These are phyloP conservation scores for Myrica gale DNA, from an alignment of 306 rosid genomes.

Conservation along the genomic window DNA sequence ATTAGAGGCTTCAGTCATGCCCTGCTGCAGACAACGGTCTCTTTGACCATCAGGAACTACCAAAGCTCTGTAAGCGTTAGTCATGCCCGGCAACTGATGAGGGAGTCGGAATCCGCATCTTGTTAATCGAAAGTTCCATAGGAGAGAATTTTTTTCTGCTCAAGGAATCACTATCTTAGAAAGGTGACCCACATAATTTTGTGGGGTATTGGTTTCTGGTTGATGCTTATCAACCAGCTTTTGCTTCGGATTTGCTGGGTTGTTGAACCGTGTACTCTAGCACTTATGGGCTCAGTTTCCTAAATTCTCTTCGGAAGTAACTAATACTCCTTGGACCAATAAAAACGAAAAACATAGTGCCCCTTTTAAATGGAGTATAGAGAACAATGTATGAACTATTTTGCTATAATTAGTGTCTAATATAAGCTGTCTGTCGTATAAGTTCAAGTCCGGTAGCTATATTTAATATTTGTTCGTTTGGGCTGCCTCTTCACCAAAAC, in stretches of 20 bases:
- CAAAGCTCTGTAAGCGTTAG: too few relatives aligned
- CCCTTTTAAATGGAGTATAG: not conserved
- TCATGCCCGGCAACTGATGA: too few relatives aligned
- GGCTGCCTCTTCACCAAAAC: not conserved
- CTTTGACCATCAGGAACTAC: too few relatives aligned
- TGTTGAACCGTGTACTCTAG: not conserved
- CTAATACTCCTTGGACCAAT: not conserved
- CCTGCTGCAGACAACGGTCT: too few relatives aligned
- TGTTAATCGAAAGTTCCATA: too few relatives aligned
- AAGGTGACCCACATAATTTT: not conserved
- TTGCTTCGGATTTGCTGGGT: not conserved
- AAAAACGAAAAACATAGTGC: too few relatives aligned
- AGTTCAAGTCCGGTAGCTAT: not conserved
- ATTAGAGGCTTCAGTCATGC: too few relatives aligned
- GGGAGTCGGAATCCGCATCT: too few relatives aligned
- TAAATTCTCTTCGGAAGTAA: not conserved
- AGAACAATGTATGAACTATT: not conserved
- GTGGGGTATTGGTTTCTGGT: not conserved
- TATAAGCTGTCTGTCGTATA: not conserved
- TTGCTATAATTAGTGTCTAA: not conserved
- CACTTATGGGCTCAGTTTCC: not conserved
- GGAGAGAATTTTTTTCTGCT: too few relatives aligned
- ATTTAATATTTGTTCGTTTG: not conserved
- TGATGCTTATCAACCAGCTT: not conserved
- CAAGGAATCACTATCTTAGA: not conserved